Base-by-base conservation (phyloP, 805 yeast genomes). In the Wickerhamomyces alni region DNA sequence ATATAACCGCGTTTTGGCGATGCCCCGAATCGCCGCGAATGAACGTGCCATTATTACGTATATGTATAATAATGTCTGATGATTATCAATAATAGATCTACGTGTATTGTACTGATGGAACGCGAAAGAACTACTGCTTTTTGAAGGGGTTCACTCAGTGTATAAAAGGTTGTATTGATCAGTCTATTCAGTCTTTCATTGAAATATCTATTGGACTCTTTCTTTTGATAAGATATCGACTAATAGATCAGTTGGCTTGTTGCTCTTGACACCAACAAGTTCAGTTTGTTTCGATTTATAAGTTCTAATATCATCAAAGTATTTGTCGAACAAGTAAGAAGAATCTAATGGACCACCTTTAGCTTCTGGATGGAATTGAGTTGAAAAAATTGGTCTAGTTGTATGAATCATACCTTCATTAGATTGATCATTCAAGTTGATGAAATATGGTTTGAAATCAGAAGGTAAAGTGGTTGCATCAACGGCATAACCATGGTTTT, bases 321-420 rank as follows among this genome's bases (percentile, higher is more conserved):
- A 93, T 63, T 80, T 87, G 70, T 93, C 98, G 54, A 93, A 93
- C 63, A 93, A 70, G 66, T 79, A 87, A 3, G 87, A 75, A 12
- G 96, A 85, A 65, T 93, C 99, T 55, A 84, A 74, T 43, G 99
- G 99, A 52, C 99, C 99, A 54, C 99, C 98, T 69, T 88, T 91
- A 42, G 99, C 98, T 66, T 93, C 99, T 36, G 99, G 99, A 63
- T 93, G 99, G 75, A 93, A 93, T 66, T 93, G 99, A 2, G 96
- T 87, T 29, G 96, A 87, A 68, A 91, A 93, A 40, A 91, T 85
- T 38, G 99, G 99, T 62, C 77, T 82, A 30, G 77, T 59, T 41
- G 69, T 74, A 65, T 93, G 99, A 55, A 80, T 82, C 95, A 93
- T 88, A 55, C 99, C 99, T 68, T 93, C 99, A 64, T 93, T 93